phyloP scores from a whole-genome alignment of 2,329 filamentous ascomycete species.

The Neonectria hederae region DNA sequence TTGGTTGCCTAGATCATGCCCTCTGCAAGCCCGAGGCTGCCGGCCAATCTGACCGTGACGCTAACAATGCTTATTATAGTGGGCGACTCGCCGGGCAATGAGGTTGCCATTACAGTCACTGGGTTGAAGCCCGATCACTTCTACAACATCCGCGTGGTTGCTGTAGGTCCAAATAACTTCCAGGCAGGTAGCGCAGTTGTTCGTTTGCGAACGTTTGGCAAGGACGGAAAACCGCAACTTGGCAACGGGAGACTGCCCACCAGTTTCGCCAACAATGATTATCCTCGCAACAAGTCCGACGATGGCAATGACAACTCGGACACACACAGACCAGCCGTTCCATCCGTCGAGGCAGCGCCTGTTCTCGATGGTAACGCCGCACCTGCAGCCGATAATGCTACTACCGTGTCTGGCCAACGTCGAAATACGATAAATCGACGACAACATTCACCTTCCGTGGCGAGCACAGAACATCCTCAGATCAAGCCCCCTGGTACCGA shows the following conservation, averaged over 20 bases:
- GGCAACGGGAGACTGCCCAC: slow-evolving; percentile 66
- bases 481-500: slow-evolving; percentile 56
- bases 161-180: slow-evolving; percentile 91
- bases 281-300: slow-evolving; percentile 49
- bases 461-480: slow-evolving; percentile 61
- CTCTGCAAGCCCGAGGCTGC: slow-evolving; percentile 1
- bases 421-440: slow-evolving; percentile 74
- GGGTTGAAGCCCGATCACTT: slow-evolving; percentile 87
- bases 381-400: slow-evolving; percentile 70
- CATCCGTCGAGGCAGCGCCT: slow-evolving; percentile 68
- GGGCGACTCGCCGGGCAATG: slow-evolving; percentile 74
- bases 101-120: slow-evolving; percentile 81
- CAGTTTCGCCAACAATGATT: slow-evolving; percentile 64
- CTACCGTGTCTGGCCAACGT: slow-evolving; percentile 54
- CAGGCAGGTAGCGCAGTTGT: slow-evolving; percentile 88
- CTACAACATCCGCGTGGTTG: slow-evolving; percentile 93
- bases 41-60: slow-evolving; percentile 1
- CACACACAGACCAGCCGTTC: slow-evolving; percentile 59
- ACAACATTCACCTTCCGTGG: slow-evolving; percentile 76
- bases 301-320: slow-evolving; percentile 59
- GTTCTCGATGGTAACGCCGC: slow-evolving; percentile 68
- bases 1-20: slow-evolving; percentile 54
- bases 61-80: slow-evolving; percentile 59
- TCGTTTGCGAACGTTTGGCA: slow-evolving; percentile 79
- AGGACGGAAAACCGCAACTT: slow-evolving; percentile 70